Percentiles rank a stretch among this genome's conserved stretches.
Conservation (phyloP, 2,329 filamentous ascomycete species). For the Fusarium staphyleae region DNA sequence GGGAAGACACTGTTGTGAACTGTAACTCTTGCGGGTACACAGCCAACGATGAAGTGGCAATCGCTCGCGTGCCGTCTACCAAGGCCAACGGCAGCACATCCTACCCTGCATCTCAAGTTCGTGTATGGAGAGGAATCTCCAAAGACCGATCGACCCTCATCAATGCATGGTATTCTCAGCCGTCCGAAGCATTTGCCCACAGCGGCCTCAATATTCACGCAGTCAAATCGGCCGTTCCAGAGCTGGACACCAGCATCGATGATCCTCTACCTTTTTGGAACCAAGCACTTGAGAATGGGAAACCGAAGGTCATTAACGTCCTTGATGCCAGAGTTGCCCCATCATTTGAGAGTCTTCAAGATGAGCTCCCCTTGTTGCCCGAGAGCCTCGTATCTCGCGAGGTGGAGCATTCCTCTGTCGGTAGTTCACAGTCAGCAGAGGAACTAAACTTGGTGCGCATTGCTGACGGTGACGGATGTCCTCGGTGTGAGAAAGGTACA, state of each 20-base stretch:
- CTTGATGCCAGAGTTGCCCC: conserved; percentile 45
- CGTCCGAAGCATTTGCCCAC: conserved; percentile 35
- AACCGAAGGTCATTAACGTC: conserved; percentile 45
- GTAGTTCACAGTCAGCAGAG: conserved; percentile 48
- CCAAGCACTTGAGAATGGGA: conserved; percentile 42
- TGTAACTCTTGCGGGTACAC: conserved; percentile 78
- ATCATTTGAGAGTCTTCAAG: conserved; percentile 35
- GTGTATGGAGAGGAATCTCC: conserved; percentile 69
- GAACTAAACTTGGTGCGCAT: conserved; percentile 69
- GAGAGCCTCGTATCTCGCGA: conserved; percentile 12
- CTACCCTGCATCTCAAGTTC: conserved; percentile 32
- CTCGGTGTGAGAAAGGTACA: conserved; percentile 68
- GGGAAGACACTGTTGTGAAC: conserved; percentile 84
- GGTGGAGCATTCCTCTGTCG: conserved; percentile 33
- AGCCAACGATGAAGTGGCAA: conserved; percentile 87
- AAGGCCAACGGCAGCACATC: not conserved
- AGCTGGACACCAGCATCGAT: conserved; percentile 75
- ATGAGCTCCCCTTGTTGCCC: conserved; percentile 40
- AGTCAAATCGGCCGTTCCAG: conserved; percentile 69
- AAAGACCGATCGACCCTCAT: conserved; percentile 73
- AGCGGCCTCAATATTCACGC: conserved; percentile 60
- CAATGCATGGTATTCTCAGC: conserved; percentile 70
- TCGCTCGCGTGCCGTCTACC: conserved; percentile 35
- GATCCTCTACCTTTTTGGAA: conserved; percentile 62
- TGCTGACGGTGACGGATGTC: conserved; percentile 73